These are phyloP conservation scores for Ogataea trehalophila DNA, from an alignment of 805 yeast genomes.

Conservation along the genomic window DNA sequence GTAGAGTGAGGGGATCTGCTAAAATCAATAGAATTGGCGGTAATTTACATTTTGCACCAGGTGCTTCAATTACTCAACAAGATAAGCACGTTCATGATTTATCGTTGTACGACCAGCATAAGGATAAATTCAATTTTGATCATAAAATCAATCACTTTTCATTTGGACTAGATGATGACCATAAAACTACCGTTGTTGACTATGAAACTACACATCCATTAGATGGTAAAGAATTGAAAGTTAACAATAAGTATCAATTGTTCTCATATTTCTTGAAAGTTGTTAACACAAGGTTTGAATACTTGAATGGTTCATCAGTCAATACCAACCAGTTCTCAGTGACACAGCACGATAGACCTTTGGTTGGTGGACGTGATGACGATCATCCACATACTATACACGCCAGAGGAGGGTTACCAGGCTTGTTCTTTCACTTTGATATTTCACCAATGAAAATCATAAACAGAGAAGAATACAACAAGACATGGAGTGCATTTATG, in stretches of 20 bases:
- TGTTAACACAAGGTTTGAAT: constrained; percentile 84
- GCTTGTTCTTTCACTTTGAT: constrained; percentile 81
- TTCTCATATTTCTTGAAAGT: constrained; percentile 82
- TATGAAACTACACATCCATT: constrained; percentile 57
- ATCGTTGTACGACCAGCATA: constrained; percentile 57
- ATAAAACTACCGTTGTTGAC: constrained; percentile 19
- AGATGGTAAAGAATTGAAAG: constrained; percentile 43
- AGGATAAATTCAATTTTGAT: constrained; percentile 61
- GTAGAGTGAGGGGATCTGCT: constrained; percentile 77
- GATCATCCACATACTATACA: constrained; percentile 87
- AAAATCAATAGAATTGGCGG: constrained; percentile 84
- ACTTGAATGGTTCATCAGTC: constrained; percentile 43
- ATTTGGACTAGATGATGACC: constrained; percentile 57
- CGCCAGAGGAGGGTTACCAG: constrained; percentile 85
- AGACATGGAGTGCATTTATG: constrained; percentile 78
- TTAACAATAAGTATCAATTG: constrained; percentile 52
- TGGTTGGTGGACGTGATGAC: constrained; percentile 80
- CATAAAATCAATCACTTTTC: constrained; percentile 78
- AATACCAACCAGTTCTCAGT: constrained; percentile 91
- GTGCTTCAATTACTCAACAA: constrained; percentile 57
- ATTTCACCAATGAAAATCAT: constrained; percentile 91
- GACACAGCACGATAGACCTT: constrained; percentile 81
- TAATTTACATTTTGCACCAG: constrained; percentile 94
- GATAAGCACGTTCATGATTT: constrained; percentile 81
- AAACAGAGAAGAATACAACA: constrained; percentile 68